Evolutionary conservation across 495 filamentous ascomycete genomes (phyloP), one percentile per base, ranked within the genome.

Genomic region (Hypoxylon rickii): DNA sequence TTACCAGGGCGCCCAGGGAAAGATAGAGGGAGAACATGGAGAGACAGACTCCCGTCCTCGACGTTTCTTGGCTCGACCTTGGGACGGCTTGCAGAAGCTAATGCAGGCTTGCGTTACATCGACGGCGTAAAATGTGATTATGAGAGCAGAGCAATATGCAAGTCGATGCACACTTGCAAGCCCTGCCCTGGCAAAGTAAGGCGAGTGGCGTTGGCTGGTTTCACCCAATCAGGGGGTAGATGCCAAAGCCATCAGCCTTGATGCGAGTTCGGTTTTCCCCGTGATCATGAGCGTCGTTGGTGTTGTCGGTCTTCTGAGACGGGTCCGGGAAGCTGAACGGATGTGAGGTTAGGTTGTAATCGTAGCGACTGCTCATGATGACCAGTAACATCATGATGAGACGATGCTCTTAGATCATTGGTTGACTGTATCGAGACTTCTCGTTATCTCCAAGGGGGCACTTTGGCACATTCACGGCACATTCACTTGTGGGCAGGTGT

Each of bases 171-270:
- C 54, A 54, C 55, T 47, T 45, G 51, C 55, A 58, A 59, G 61
- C 61, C 61, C 61, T 64, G 61, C 46, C 60, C 55, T 47, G 49
- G 42, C n/a, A 66, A 68, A 68, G 65, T 68, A 68, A 63, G 65
- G 65, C 65, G 65, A 59, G 55, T 68, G 55, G 65, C 63, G 55
- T 58, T 55, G 55, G 36, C 39, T 18, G 41, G 11, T 61, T 44
- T 61, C 32, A 55, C 31, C 65, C 58, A 68, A 68, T 68, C 51
- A 68, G 54, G 17, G 42, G n/a, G 24, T 4, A 3, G 7, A 16
- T 12, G 20, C 17, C 33, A 54, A 53, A 13, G 8, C 53, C 59
- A 41, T 57, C 58, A 57, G 52, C 46, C 58, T 40, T 53, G 58
- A 47, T 36, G 20, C 18, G 46, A n/a, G n/a, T n/a, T 7, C 31